Evolutionary conservation across 2,329 filamentous ascomycete genomes (phyloP).

Genomic region (Macroventuria anomochaeta): DNA sequence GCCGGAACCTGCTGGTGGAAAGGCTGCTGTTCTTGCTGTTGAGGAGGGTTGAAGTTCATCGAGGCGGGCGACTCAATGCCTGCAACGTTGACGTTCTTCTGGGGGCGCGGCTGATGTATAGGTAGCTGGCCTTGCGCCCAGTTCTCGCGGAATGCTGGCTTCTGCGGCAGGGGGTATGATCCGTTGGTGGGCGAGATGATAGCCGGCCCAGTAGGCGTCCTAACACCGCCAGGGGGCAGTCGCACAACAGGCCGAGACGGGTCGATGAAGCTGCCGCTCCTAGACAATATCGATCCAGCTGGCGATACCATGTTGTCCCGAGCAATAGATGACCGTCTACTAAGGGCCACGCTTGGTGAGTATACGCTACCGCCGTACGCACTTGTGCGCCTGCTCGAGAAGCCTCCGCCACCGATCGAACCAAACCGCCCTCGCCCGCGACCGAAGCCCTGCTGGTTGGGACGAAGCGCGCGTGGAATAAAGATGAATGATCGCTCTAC

Average conservation of each 20-base stretch:
- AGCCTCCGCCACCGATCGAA: conserved; percentile 65
- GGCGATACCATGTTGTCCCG: conserved; percentile 79
- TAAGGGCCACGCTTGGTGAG: conserved; percentile 85
- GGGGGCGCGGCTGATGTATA: conserved; percentile 94
- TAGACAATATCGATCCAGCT: conserved; percentile 76
- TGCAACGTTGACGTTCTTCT: conserved; percentile 91
- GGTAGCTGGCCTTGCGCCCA: conserved; percentile 64
- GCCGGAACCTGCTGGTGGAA: conserved; percentile 95
- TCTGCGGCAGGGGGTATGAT: conserved; percentile 60
- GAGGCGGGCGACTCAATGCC: conserved; percentile 85
- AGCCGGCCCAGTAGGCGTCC: conserved; percentile 41
- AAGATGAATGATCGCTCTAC: conserved; percentile 95
- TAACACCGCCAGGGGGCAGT: conserved; percentile 69
- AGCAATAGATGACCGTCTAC: conserved; percentile 80
- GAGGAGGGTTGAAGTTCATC: conserved; percentile 64
- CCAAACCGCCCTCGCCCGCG: conserved; percentile 74
- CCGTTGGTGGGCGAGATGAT: conserved; percentile 42
- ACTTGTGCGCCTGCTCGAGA: conserved; percentile 80
- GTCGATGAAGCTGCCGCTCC: conserved; percentile 65
- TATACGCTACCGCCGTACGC: conserved; percentile 82
- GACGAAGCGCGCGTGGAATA: conserved; percentile 90
- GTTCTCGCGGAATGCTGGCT: conserved; percentile 65
- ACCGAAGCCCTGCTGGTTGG: conserved; percentile 82
- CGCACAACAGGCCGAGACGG: conserved; percentile 76
- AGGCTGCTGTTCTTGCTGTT: conserved; percentile 76